Percentiles rank a stretch among this genome's conserved stretches.
Evolutionary conservation across 192 early-diverging fungal species (phyloP).

Genomic region (Backusella tuberculispora): DNA sequence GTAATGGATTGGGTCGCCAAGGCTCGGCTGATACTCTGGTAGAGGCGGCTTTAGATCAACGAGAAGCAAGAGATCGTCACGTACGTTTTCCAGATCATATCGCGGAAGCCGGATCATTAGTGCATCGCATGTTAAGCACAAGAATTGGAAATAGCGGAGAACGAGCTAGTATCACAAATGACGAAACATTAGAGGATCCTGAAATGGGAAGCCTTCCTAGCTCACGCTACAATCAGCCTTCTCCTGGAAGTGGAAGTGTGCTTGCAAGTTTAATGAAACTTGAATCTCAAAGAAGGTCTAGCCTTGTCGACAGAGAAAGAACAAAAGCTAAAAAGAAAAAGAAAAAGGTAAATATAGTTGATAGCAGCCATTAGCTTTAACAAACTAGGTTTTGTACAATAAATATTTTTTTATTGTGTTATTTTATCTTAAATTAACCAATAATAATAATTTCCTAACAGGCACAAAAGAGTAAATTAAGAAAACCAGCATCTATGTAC

Average conservation of each 20-base stretch:
- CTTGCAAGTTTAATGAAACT: slow-evolving; percentile 39
- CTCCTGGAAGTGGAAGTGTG: slow-evolving; percentile 31
- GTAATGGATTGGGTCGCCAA: neutral
- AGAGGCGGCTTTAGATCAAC: slow-evolving; percentile 33
- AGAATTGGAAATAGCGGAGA: neutral
- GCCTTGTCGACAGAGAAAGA: neutral
- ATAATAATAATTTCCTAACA: neutral
- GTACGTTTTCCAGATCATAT: slow-evolving; percentile 37
- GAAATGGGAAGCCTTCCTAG: neutral
- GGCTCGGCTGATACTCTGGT: slow-evolving; percentile 32
- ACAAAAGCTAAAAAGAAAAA: slow-evolving; percentile 12
- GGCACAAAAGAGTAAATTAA: slow-evolving; percentile 12
- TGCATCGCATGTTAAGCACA: slow-evolving; percentile 33
- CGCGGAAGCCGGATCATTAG: slow-evolving; percentile 36
- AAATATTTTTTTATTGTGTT: neutral
- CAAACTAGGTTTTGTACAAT: neutral
- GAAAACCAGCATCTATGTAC: slow-evolving; percentile 19
- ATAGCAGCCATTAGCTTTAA: neutral
- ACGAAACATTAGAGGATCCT: slow-evolving; percentile 16
- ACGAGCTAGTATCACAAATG: slow-evolving; percentile 2
- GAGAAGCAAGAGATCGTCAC: slow-evolving; percentile 36
- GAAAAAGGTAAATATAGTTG: slow-evolving; percentile 18
- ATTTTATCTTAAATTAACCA: slow-evolving; percentile 9
- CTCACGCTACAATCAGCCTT: neutral
- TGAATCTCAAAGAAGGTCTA: slow-evolving; percentile 28